These are phyloP conservation scores for Stereocaulon alpinum DNA, from an alignment of 495 filamentous ascomycete species.

Conservation along the genomic window DNA sequence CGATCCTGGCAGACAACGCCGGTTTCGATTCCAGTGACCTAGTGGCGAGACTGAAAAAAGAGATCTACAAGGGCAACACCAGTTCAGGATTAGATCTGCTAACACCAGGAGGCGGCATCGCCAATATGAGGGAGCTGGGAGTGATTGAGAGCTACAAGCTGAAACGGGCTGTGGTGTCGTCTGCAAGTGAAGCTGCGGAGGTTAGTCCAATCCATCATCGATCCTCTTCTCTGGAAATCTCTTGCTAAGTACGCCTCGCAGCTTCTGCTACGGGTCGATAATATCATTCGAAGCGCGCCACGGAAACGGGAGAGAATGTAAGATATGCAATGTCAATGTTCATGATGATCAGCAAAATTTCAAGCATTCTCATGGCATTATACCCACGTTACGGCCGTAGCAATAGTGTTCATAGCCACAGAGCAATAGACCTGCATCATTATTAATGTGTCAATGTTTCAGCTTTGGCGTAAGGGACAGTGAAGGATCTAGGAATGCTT, in stretches of 20 bases:
- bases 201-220: constrained; percentile 40
- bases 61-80: constrained; percentile 87
- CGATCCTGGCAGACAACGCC: constrained; percentile 94
- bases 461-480: background rate
- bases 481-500: background rate
- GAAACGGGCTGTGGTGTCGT: constrained; percentile 91
- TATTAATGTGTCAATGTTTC: background rate
- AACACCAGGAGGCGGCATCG: constrained; percentile 83
- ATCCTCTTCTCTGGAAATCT: background rate
- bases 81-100: constrained; percentile 83
- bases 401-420: background rate
- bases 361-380: background rate
- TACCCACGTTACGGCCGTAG: constrained; percentile 1
- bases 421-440: background rate
- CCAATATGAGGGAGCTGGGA: constrained; percentile 91
- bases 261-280: constrained; percentile 75
- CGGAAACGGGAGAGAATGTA: constrained; percentile 65
- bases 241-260: constrained; percentile 26
- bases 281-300: constrained; percentile 74
- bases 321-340: constrained; percentile 6
- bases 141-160: constrained; percentile 99
- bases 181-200: constrained; percentile 92
- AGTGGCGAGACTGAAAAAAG: constrained; percentile 80
- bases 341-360: background rate
- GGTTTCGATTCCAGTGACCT: constrained; percentile 92